Conservation (phyloP, 2,329 filamentous ascomycete genomes). For the Nemania sp. region DNA sequence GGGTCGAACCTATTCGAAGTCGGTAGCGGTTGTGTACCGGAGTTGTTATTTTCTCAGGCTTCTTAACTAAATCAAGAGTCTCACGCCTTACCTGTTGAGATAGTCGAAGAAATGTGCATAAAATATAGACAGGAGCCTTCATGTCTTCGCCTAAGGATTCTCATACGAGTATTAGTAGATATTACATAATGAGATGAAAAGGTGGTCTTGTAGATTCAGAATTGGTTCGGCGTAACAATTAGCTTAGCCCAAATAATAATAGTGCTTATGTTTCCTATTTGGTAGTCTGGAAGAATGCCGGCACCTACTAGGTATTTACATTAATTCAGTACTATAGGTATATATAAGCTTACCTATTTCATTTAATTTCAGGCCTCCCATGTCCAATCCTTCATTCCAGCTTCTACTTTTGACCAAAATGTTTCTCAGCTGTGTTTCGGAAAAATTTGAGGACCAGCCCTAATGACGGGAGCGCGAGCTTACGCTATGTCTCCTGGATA, state of each 20-base stretch:
- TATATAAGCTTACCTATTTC: too few relatives aligned
- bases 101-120: too few relatives aligned
- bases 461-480: conserved; percentile 20
- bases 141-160: too few relatives aligned
- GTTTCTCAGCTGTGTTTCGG: conserved; percentile 17
- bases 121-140: too few relatives aligned
- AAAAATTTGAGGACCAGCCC: conserved; percentile 16
- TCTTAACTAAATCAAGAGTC: conserved; percentile 74
- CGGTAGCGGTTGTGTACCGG: neutral
- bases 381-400: conserved; percentile 21
- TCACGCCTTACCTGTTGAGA: conserved; percentile 80
- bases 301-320: neutral
- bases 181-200: too few relatives aligned
- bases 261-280: neutral
- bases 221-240: too few relatives aligned
- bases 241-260: neutral
- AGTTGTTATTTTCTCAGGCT: too few relatives aligned
- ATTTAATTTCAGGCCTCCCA: conserved; percentile 14
- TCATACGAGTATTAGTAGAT: too few relatives aligned
- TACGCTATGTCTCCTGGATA: neutral
- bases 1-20: conserved; percentile 54
- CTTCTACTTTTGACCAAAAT: conserved; percentile 30
- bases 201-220: too few relatives aligned
- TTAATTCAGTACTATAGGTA: neutral
- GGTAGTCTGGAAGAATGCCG: neutral